These are phyloP conservation scores for Gossypium raimondii DNA, from an alignment of 345 rosid species.

Conservation along the genomic window DNA sequence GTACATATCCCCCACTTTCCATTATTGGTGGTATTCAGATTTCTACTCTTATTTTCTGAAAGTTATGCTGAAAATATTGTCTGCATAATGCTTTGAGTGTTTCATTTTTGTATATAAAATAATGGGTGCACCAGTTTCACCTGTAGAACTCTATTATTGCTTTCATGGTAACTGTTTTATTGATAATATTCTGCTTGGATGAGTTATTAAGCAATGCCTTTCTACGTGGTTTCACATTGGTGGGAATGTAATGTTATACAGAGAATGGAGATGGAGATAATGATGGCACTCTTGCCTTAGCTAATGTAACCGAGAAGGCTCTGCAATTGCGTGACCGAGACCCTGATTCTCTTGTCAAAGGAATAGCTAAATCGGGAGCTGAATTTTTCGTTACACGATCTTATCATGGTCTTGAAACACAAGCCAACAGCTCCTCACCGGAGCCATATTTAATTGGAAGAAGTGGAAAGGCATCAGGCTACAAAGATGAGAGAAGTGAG, in stretches of 20 bases:
- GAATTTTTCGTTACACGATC: constrained; percentile 62
- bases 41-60: background rate
- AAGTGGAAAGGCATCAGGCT: constrained; percentile 74
- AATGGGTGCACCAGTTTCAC: background rate
- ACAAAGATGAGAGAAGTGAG: constrained; percentile 41
- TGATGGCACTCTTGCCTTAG: constrained; percentile 58
- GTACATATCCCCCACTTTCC: constrained; percentile 23
- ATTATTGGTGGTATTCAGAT: background rate
- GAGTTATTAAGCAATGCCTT: background rate
- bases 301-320: constrained; percentile 54
- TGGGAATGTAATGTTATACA: constrained; percentile 21
- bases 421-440: constrained; percentile 35
- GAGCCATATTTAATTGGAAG: constrained; percentile 64
- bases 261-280: constrained; percentile 29
- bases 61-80: background rate
- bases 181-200: background rate
- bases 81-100: background rate
- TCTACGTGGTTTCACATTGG: background rate
- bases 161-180: background rate
- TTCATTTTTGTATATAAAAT: background rate
- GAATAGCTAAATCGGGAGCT: constrained; percentile 66
- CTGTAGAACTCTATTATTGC: background rate
- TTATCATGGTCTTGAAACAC: constrained; percentile 73
- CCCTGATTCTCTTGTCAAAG: constrained; percentile 39
- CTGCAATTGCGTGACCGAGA: constrained; percentile 51